Evolutionary conservation across 1,284 basidiomycete species (phyloP).

Genomic region (Ustilago shanxiensis): DNA sequence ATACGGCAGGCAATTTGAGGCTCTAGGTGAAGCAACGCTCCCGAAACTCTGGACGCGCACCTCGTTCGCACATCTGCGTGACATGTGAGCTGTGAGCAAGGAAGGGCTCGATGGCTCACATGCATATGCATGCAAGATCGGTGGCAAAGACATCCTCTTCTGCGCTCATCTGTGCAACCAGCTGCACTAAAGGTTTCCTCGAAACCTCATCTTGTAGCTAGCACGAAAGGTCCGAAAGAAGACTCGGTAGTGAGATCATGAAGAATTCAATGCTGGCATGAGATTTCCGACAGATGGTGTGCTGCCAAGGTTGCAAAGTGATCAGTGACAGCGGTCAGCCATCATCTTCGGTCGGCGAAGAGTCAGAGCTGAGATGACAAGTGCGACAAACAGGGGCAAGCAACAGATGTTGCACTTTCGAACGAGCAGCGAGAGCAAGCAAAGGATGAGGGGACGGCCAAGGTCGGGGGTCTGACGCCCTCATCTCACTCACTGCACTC

Average conservation of each 20-base stretch:
- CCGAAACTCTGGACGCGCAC: neutral
- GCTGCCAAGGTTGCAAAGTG: no score
- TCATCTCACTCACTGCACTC: neutral
- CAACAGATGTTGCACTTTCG: no score
- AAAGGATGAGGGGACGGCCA: neutral
- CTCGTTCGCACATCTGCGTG: neutral
- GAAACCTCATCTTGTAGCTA: neutral
- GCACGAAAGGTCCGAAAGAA: neutral
- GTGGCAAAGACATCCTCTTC: slow-evolving; percentile 8
- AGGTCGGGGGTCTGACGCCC: neutral
- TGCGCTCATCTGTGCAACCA: neutral
- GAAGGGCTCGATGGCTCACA: neutral
- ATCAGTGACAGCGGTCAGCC: slow-evolving; percentile 2
- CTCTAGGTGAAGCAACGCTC: neutral
- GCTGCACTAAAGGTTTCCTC: neutral
- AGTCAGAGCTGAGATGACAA: no score
- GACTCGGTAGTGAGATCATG: neutral
- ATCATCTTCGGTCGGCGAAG: neutral
- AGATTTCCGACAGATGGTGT: neutral
- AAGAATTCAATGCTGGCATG: neutral
- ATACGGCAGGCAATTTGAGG: neutral
- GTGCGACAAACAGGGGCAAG: neutral
- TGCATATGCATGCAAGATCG: slow-evolving; percentile 17
- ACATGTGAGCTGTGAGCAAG: neutral
- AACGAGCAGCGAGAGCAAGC: neutral